These are phyloP conservation scores for Phytophthora macrochlamydospora DNA, from an alignment of 352 stramenopile species.

Conservation along the genomic window DNA sequence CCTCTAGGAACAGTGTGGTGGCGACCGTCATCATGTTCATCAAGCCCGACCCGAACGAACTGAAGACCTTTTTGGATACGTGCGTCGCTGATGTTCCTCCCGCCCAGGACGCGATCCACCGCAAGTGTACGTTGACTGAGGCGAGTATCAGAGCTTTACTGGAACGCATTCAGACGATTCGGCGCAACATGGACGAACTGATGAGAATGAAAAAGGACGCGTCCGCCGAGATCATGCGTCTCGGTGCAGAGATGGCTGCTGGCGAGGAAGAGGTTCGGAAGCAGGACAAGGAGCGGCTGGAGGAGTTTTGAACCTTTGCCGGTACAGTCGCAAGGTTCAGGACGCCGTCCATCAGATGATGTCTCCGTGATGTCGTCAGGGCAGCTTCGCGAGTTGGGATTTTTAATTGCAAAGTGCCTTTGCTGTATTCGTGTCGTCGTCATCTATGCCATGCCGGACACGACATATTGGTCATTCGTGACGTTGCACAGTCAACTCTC, in stretches of 20 bases:
- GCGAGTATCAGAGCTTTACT: slow-evolving; percentile 44
- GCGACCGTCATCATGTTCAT: slow-evolving; percentile 54
- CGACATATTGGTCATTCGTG: too few relatives aligned
- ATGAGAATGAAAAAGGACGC: slow-evolving; percentile 53
- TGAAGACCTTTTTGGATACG: slow-evolving; percentile 44
- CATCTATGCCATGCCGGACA: too few relatives aligned
- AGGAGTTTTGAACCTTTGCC: slow-evolving; percentile 52
- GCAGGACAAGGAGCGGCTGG: slow-evolving; percentile 52
- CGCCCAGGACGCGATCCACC: slow-evolving; percentile 54
- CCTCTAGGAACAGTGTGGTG: slow-evolving; percentile 56
- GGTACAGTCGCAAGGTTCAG: slow-evolving; percentile 64
- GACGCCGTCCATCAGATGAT: slow-evolving; percentile 38
- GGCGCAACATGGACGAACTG: slow-evolving; percentile 64
- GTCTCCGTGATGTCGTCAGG: neutral
- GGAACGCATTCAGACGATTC: slow-evolving; percentile 34
- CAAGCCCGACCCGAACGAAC: slow-evolving; percentile 42
- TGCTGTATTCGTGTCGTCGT: too few relatives aligned
- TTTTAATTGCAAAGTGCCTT: too few relatives aligned
- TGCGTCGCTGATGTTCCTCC: slow-evolving; percentile 48
- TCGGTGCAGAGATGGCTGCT: slow-evolving; percentile 51
- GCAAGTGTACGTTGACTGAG: slow-evolving; percentile 50
- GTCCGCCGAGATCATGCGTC: slow-evolving; percentile 56
- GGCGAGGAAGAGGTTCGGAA: slow-evolving; percentile 44
- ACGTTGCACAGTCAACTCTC: too few relatives aligned
- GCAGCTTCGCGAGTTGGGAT: too few relatives aligned